Conservation (phyloP, 768 basidiomycete genomes). For the Suillus subluteus region DNA sequence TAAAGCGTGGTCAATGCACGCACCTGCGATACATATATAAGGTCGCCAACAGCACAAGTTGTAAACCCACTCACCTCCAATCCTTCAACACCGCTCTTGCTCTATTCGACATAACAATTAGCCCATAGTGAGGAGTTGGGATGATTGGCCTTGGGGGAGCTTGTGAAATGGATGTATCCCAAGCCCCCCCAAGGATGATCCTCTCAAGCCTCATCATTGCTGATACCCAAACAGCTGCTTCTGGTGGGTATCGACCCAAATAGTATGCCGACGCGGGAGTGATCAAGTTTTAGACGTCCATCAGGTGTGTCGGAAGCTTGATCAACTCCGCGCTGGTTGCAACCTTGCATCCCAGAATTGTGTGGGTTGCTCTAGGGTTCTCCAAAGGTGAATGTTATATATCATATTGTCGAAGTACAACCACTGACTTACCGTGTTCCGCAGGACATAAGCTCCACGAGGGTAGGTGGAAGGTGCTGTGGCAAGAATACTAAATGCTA, state of each 20-base stretch:
- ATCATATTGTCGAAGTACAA: neutral
- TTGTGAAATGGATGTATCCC: neutral
- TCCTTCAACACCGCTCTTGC: neutral
- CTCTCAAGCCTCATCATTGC: neutral
- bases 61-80: neutral
- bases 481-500: too few relatives aligned
- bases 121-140: neutral
- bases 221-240: neutral
- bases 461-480: neutral
- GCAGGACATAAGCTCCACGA: neutral
- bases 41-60: neutral
- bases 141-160: neutral
- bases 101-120: neutral
- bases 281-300: neutral
- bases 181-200: neutral
- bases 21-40: neutral
- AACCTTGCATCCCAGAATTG: neutral
- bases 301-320: neutral
- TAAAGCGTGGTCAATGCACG: neutral
- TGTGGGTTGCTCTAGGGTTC: neutral
- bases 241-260: neutral
- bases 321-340: neutral
- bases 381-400: neutral
- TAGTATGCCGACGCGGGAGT: neutral
- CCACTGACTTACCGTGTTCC: neutral